A percentile compares a stretch with the other conserved stretches of the same genome.
Conservation (phyloP, 371 early-diverging fungal genomes). For the Lichtheimia corymbifera region DNA sequence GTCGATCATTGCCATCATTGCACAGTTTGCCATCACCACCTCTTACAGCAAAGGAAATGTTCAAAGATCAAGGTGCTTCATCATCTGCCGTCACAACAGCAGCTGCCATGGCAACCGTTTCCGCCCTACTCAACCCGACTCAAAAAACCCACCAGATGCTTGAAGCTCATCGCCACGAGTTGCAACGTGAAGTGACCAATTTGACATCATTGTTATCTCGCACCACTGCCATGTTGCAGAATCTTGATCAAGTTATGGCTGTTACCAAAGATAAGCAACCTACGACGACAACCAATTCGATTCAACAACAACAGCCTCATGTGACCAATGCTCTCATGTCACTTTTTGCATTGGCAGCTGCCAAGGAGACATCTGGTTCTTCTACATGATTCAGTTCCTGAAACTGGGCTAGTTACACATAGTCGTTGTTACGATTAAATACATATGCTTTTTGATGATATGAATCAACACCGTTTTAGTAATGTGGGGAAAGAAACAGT, state of each 20-base stretch:
- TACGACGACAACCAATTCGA: neutral
- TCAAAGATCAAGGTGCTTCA: neutral
- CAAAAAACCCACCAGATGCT: constrained; percentile 45
- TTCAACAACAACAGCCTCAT: constrained; percentile 12
- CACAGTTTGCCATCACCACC: constrained; percentile 45
- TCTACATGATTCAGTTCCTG: no score
- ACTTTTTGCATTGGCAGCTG: constrained; percentile 34
- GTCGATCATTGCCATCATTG: constrained; percentile 16
- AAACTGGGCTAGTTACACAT: no score
- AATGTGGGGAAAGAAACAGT: constrained; percentile 7
- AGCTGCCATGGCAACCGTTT: constrained; percentile 31
- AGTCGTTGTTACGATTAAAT: no score
- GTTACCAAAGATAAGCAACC: constrained; percentile 8
- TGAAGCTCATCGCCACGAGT: constrained; percentile 62
- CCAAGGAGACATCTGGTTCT: neutral
- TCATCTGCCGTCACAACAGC: constrained; percentile 19
- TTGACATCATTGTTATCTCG: constrained; percentile 58
- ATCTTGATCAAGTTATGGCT: constrained; percentile 59
- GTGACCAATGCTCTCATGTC: constrained; percentile 42
- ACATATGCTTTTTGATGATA: no score
- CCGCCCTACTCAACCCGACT: constrained; percentile 33
- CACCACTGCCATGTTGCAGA: constrained; percentile 62
- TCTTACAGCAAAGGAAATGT: constrained; percentile 31
- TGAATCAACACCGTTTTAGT: neutral
- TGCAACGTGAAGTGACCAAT: constrained; percentile 63